These are phyloP conservation scores for Anisodus tanguticus DNA, from an alignment of 257 asterid genomes.

Conservation along the genomic window DNA sequence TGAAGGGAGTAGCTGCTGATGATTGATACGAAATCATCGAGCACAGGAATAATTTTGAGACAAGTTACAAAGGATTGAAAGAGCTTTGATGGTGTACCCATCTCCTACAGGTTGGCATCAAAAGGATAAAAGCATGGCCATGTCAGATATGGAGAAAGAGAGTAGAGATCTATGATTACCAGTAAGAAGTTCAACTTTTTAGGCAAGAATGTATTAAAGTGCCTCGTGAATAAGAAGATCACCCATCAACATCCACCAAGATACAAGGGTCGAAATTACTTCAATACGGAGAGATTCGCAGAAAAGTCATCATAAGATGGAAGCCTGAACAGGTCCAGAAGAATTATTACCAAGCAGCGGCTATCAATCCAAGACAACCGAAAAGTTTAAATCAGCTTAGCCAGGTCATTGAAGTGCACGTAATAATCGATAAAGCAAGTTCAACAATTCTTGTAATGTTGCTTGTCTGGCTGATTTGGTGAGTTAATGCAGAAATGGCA, in stretches of 20 bases:
- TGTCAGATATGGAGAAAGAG: neutral
- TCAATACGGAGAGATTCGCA: neutral
- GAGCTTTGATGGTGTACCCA: conserved; percentile 26
- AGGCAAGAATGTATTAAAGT: neutral
- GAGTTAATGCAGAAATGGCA: neutral
- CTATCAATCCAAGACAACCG: neutral
- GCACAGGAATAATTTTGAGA: neutral
- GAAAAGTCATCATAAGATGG: neutral
- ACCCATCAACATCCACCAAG: neutral
- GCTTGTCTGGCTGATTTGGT: neutral
- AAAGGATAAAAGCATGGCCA: neutral
- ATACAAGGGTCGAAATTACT: neutral
- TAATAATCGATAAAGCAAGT: neutral
- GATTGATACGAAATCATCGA: neutral
- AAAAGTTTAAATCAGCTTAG: neutral
- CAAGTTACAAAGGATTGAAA: neutral
- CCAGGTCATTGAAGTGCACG: conserved; percentile 1
- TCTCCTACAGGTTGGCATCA: conserved; percentile 9
- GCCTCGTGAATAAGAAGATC: neutral
- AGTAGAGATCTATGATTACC: neutral
- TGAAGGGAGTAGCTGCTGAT: conserved; percentile 3
- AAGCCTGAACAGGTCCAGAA: neutral
- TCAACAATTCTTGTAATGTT: neutral
- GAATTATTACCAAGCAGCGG: neutral
- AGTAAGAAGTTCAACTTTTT: neutral